Evolutionary conservation across 192 early-diverging fungal species (phyloP).

Genomic region (Coemansia interrupta): DNA sequence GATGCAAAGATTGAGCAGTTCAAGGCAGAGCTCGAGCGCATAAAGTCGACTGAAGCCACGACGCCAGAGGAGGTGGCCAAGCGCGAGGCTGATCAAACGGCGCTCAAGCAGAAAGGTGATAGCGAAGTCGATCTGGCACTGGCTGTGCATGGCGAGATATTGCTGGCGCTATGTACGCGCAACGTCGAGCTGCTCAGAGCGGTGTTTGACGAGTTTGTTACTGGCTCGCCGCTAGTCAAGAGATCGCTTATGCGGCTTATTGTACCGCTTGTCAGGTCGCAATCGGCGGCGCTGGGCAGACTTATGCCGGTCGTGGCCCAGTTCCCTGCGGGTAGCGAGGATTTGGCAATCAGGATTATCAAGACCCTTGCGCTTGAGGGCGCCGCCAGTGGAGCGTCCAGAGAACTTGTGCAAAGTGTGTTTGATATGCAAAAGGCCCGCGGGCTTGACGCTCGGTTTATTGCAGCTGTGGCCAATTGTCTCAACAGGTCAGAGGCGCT

Average conservation of each 20-base stretch:
- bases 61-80: slow-evolving; percentile 10
- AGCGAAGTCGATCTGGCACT: slow-evolving; percentile 16
- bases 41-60: slow-evolving; percentile 2
- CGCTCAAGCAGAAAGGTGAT: slow-evolving; percentile 21
- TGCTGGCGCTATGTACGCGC: slow-evolving; percentile 47
- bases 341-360: slow-evolving; percentile 27
- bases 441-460: slow-evolving; percentile 23
- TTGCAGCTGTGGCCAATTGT: slow-evolving; percentile 28
- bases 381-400: slow-evolving; percentile 14
- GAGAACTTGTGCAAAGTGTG: slow-evolving; percentile 35
- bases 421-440: slow-evolving; percentile 31
- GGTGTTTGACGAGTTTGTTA: slow-evolving; percentile 26
- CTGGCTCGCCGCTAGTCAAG: slow-evolving; percentile 14
- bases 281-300: slow-evolving; percentile 16
- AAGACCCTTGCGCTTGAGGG: slow-evolving; percentile 20
- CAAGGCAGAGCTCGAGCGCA: not conserved
- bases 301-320: slow-evolving; percentile 23
- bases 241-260: slow-evolving; percentile 21
- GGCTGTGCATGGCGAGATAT: slow-evolving; percentile 28
- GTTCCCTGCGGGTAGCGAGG: slow-evolving; percentile 39
- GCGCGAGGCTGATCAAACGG: slow-evolving; percentile 12
- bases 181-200: slow-evolving; percentile 27
- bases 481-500: slow-evolving; percentile 21
- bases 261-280: slow-evolving; percentile 37
- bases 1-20: not conserved